These are phyloP conservation scores for Cryptosporidium canis DNA, from an alignment of 169 alveolate genomes.

Conservation along the genomic window DNA sequence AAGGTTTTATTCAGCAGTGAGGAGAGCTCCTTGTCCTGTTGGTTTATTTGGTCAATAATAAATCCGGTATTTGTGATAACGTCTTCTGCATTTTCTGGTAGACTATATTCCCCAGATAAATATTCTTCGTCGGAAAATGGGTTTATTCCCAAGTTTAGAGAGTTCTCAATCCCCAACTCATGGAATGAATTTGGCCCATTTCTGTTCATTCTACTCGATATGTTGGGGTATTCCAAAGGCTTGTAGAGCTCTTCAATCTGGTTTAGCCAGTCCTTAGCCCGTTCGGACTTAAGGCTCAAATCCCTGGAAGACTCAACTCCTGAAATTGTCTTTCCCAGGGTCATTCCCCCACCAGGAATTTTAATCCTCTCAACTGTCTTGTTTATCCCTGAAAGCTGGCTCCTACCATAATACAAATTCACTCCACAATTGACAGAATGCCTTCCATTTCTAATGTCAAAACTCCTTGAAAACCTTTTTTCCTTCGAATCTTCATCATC, in stretches of 20 bases:
- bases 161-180: neutral
- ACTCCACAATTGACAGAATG: neutral
- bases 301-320: neutral
- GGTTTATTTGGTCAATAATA: conserved; percentile 54
- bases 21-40: conserved; percentile 57
- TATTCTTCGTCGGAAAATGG: conserved; percentile 15
- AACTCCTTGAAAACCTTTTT: neutral
- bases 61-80: conserved; percentile 35
- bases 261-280: conserved; percentile 64
- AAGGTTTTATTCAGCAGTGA: conserved; percentile 10
- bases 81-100: conserved; percentile 5
- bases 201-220: neutral
- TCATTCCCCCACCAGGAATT: neutral
- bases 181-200: neutral
- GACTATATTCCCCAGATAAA: conserved; percentile 11
- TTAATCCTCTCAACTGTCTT: neutral
- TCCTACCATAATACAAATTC: neutral
- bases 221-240: conserved; percentile 6
- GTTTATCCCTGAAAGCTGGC: neutral
- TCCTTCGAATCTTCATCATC: neutral
- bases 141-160: neutral
- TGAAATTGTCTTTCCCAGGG: neutral
- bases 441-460: neutral
- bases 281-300: neutral
- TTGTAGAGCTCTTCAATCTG: conserved; percentile 55